A percentile compares a stretch with the other conserved stretches of the same genome.
Evolutionary conservation across 306 rosid species (phyloP).

Genomic region (Trifolium dubium): DNA sequence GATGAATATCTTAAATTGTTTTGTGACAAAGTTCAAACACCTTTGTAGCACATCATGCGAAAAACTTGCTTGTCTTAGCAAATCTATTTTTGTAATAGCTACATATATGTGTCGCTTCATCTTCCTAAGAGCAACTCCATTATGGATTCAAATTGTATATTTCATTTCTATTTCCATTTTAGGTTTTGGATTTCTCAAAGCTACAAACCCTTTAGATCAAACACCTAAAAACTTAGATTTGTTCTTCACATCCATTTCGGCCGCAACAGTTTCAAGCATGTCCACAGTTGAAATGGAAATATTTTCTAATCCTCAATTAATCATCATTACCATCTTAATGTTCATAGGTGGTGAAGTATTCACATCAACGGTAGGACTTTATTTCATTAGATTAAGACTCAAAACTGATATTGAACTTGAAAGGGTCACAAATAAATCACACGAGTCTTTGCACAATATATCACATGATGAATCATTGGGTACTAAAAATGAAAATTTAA

Average conservation of each 20-base stretch:
- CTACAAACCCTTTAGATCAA: conserved; percentile 25
- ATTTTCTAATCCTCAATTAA: conserved; percentile 56
- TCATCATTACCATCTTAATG: conserved; percentile 56
- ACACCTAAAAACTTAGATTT: conserved; percentile 49
- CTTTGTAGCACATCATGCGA: conserved; percentile 35
- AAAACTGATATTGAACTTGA: conserved; percentile 31
- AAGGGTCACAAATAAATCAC: neutral
- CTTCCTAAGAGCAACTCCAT: conserved; percentile 35
- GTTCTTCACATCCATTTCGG: conserved; percentile 66
- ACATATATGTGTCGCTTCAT: conserved; percentile 30
- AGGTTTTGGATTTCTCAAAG: conserved; percentile 50
- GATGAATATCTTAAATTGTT: conserved; percentile 1
- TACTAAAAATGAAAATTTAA: conserved; percentile 3
- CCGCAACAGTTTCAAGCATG: conserved; percentile 72
- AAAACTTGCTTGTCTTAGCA: neutral
- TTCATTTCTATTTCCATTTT: conserved; percentile 51
- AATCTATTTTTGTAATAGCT: conserved; percentile 30
- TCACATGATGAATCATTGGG: conserved; percentile 19
- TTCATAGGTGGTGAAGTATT: conserved; percentile 68
- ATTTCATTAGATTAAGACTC: conserved; percentile 46
- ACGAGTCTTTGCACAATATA: no score
- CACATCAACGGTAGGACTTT: conserved; percentile 58
- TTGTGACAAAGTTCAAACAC: conserved; percentile 33
- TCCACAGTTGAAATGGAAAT: conserved; percentile 67
- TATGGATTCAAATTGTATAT: conserved; percentile 53